These are phyloP conservation scores for Penicillium crystallinum DNA, from an alignment of 495 filamentous ascomycete species.

Conservation along the genomic window DNA sequence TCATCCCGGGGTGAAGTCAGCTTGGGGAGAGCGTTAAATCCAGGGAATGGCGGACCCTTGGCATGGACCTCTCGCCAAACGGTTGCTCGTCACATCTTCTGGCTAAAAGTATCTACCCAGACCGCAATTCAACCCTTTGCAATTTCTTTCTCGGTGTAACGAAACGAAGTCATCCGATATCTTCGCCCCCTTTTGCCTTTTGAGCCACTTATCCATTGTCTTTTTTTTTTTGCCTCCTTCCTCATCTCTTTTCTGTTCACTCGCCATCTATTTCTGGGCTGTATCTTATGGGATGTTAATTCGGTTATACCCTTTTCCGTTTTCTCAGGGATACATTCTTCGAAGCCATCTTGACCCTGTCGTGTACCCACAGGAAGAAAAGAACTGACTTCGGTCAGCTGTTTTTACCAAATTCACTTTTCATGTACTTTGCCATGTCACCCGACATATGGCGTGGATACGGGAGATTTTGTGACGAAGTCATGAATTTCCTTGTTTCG, in stretches of 20 bases:
- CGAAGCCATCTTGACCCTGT: background rate
- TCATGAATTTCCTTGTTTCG: slow-evolving; percentile 38
- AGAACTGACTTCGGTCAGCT: background rate
- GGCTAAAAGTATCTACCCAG: background rate
- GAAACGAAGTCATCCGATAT: background rate
- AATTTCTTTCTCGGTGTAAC: background rate
- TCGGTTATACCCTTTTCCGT: slow-evolving; percentile 28
- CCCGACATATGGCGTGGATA: slow-evolving; percentile 23
- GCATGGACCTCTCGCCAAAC: background rate
- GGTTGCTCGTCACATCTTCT: slow-evolving; percentile 2
- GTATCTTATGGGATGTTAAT: slow-evolving; percentile 29
- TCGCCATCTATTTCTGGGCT: slow-evolving; percentile 21
- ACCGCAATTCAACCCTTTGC: background rate
- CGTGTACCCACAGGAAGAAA: slow-evolving; percentile 7
- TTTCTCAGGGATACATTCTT: slow-evolving; percentile 31
- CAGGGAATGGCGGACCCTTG: slow-evolving; percentile 7
- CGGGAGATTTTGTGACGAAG: slow-evolving; percentile 32
- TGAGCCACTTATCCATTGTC: slow-evolving; percentile 13
- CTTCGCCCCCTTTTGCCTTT: slow-evolving; percentile 1
- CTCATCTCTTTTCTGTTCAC: too few relatives aligned
- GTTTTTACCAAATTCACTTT: slow-evolving; percentile 6
- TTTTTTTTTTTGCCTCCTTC: background rate
- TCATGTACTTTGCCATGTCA: slow-evolving; percentile 11
- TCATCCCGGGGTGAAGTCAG: background rate
- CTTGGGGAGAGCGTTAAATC: background rate